Conservation (phyloP, 73 alveolate genomes). For the Uronychia binucleata region DNA sequence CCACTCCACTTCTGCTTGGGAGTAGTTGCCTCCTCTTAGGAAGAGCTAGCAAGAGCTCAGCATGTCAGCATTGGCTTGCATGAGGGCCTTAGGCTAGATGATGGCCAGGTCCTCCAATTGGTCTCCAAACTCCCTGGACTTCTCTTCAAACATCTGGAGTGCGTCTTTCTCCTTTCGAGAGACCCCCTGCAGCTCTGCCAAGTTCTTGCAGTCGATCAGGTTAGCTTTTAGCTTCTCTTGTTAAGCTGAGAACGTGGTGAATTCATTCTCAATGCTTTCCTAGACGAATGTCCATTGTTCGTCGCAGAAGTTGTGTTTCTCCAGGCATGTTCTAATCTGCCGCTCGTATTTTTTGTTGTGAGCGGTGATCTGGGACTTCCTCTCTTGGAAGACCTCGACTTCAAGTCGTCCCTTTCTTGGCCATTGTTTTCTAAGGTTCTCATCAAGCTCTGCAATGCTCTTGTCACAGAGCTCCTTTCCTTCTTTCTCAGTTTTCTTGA, state of each 20-base stretch:
- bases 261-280: conserved; percentile 71
- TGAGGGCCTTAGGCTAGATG: conserved; percentile 56
- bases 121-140: conserved; percentile 66
- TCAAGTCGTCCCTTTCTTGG: conserved; percentile 97
- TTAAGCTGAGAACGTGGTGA: conserved; percentile 59
- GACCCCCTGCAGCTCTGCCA: conserved; percentile 90
- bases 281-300: conserved; percentile 70
- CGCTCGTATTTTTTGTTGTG: conserved; percentile 87
- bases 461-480: conserved; percentile 81
- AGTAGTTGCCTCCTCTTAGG: conserved; percentile 88
- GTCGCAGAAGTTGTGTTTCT: conserved; percentile 66
- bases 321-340: conserved; percentile 72
- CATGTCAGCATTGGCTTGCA: conserved; percentile 74
- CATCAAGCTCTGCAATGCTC: conserved; percentile 86
- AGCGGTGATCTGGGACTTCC: conserved; percentile 81
- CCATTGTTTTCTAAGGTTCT: conserved; percentile 86
- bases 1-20: conserved; percentile 86
- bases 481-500: conserved; percentile 62
- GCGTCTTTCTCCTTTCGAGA: conserved; percentile 80
- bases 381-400: conserved; percentile 89
- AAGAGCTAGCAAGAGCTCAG: conserved; percentile 69
- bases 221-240: conserved; percentile 77
- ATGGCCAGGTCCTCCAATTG: conserved; percentile 69
- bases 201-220: conserved; percentile 80
- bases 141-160: conserved; percentile 74